Conservation (phyloP, 768 basidiomycete species). For the Symmetrospora coprosmae region DNA sequence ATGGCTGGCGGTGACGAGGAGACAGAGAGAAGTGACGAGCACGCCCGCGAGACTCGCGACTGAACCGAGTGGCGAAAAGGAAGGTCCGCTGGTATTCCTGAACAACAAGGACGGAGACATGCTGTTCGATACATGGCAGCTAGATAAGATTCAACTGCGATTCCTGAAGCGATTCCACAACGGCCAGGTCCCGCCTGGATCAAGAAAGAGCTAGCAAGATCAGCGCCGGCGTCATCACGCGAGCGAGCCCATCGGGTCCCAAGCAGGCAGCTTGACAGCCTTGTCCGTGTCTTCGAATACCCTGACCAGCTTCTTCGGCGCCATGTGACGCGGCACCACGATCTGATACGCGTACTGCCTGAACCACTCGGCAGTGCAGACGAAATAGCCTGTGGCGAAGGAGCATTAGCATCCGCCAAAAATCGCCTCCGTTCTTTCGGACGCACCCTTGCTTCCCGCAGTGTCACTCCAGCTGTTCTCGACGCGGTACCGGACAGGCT, state of each 20-base stretch:
- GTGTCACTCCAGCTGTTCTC: slow-evolving; percentile 86
- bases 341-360: slow-evolving; percentile 89
- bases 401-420: slow-evolving; percentile 28
- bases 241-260: slow-evolving; percentile 66
- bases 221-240: background rate
- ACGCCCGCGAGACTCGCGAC: too few species aligned
- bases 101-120: too few species aligned
- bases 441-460: slow-evolving; percentile 10
- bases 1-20: too few species aligned
- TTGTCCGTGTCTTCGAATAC: slow-evolving; percentile 57
- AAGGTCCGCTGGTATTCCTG: too few species aligned
- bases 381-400: slow-evolving; percentile 4
- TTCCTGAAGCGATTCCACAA: too few species aligned
- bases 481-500: slow-evolving; percentile 79
- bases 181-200: too few species aligned
- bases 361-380: slow-evolving; percentile 52
- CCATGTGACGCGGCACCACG: slow-evolving; percentile 39
- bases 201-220: too few species aligned
- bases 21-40: too few species aligned
- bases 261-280: slow-evolving; percentile 62
- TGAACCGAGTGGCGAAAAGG: too few species aligned
- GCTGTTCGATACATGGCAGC: too few species aligned
- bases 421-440: background rate
- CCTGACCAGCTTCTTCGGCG: slow-evolving; percentile 54
- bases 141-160: too few species aligned